These are phyloP conservation scores for Pythium dissimile DNA, from an alignment of 352 stramenopile genomes.

Conservation along the genomic window DNA sequence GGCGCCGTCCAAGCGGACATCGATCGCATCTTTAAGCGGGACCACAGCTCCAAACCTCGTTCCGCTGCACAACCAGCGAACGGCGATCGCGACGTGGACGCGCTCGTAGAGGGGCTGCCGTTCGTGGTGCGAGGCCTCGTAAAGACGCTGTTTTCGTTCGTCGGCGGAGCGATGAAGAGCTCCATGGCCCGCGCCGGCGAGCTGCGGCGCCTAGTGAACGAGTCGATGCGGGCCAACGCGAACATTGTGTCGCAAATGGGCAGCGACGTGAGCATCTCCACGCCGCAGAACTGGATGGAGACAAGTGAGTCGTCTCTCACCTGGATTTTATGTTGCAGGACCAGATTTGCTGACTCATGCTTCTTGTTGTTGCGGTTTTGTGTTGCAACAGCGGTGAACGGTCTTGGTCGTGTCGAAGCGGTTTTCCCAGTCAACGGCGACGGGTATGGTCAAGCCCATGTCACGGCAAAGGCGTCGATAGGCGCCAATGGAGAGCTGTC, in stretches of 20 bases:
- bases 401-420: slow-evolving; percentile 53
- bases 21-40: slow-evolving; percentile 49
- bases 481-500: slow-evolving; percentile 33
- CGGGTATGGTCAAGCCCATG: slow-evolving; percentile 31
- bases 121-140: slow-evolving; percentile 56
- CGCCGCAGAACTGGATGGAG: slow-evolving; percentile 71
- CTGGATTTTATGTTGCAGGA: too few relatives aligned
- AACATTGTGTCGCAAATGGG: slow-evolving; percentile 52
- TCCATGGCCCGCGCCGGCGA: slow-evolving; percentile 64
- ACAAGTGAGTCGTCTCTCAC: too few relatives aligned
- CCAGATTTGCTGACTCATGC: neutral
- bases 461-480: slow-evolving; percentile 56
- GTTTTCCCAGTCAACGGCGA: slow-evolving; percentile 53
- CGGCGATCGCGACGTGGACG: slow-evolving; percentile 32
- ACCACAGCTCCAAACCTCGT: neutral
- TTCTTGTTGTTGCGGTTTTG: too few relatives aligned
- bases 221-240: slow-evolving; percentile 48
- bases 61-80: neutral
- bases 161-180: slow-evolving; percentile 51
- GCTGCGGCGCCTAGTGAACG: slow-evolving; percentile 46
- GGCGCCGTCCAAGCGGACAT: slow-evolving; percentile 38
- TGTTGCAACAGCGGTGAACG: slow-evolving; percentile 55
- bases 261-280: slow-evolving; percentile 40
- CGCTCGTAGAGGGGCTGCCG: slow-evolving; percentile 54
- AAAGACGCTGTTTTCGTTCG: slow-evolving; percentile 66